Percentiles rank a stretch among this genome's conserved stretches.
Evolutionary conservation across 2,329 filamentous ascomycete genomes (phyloP).

Genomic region (Alternaria alternata): DNA sequence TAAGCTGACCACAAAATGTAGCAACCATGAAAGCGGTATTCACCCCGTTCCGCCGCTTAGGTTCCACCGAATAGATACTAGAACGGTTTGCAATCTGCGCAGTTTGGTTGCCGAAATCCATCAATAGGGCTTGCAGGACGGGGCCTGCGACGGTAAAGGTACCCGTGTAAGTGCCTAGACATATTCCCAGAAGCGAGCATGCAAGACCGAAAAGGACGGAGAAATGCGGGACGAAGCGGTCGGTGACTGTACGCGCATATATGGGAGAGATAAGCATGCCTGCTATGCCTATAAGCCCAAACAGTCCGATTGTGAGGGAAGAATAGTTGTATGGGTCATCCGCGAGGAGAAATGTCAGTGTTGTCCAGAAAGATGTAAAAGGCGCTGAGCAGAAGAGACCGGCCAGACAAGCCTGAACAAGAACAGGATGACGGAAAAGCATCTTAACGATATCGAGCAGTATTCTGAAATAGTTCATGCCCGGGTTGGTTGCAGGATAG

Average conservation of each 20-base stretch:
- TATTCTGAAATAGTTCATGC: conserved; percentile 70
- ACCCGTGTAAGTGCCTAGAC: conserved; percentile 74
- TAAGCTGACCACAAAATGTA: conserved; percentile 77
- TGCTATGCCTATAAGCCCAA: conserved; percentile 77
- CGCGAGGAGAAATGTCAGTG: conserved; percentile 79
- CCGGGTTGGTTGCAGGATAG: conserved; percentile 78
- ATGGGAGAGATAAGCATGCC: conserved; percentile 73
- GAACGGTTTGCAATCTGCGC: conserved; percentile 76
- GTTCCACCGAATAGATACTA: conserved; percentile 74
- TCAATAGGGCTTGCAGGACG: conserved; percentile 73
- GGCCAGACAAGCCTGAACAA: conserved; percentile 74
- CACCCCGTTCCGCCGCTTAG: conserved; percentile 75
- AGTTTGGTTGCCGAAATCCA: conserved; percentile 77
- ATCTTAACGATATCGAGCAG: conserved; percentile 71
- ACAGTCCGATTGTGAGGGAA: conserved; percentile 75
- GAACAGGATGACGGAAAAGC: conserved; percentile 69
- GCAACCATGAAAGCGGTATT: conserved; percentile 85
- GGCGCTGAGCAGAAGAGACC: conserved; percentile 68
- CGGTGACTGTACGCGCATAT: conserved; percentile 74
- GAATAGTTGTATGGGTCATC: conserved; percentile 73
- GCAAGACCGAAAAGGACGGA: conserved; percentile 69
- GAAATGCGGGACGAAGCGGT: conserved; percentile 73
- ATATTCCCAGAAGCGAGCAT: conserved; percentile 67
- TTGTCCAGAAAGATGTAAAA: conserved; percentile 77
- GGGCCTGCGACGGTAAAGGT: conserved; percentile 73